Conservation (phyloP, 2,329 filamentous ascomycete genomes). For the Monosporascus sp. region DNA sequence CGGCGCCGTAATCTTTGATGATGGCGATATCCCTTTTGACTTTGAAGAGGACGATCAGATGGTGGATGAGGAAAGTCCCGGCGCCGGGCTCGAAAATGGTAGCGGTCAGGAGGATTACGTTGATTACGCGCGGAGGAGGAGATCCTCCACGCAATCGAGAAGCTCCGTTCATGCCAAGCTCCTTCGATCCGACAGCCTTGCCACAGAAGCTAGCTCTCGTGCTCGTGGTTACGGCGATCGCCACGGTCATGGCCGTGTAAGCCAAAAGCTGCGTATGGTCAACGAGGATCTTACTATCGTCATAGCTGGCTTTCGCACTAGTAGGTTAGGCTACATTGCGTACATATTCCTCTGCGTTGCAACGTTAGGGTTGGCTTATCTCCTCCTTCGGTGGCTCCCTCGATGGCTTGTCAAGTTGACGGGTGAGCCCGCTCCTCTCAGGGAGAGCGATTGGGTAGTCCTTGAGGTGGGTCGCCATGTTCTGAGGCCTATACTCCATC, state of each 20-base stretch:
- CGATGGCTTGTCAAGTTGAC: conserved; percentile 76
- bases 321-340: conserved; percentile 58
- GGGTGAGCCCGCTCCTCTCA: conserved; percentile 64
- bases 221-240: conserved; percentile 10
- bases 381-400: conserved; percentile 86
- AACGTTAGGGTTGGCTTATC: conserved; percentile 73
- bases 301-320: conserved; percentile 85
- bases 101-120: conserved; percentile 41
- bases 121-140: conserved; percentile 51
- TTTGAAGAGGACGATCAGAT: conserved; percentile 17
- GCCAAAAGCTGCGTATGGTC: conserved; percentile 87
- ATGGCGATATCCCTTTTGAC: conserved; percentile 29
- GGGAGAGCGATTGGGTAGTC: conserved; percentile 83
- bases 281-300: conserved; percentile 94
- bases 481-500: background rate
- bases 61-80: conserved; percentile 28
- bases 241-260: conserved; percentile 54
- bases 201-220: conserved; percentile 62
- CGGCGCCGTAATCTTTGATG: conserved; percentile 21
- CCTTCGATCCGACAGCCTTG: conserved; percentile 64
- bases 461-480: conserved; percentile 59
- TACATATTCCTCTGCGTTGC: conserved; percentile 68
- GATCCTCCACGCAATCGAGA: conserved; percentile 57
- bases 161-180: conserved; percentile 59
- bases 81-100: conserved; percentile 37